Base-by-base conservation (phyloP, 2,329 filamentous ascomycete genomes). In the Talaromyces pinophilus region DNA sequence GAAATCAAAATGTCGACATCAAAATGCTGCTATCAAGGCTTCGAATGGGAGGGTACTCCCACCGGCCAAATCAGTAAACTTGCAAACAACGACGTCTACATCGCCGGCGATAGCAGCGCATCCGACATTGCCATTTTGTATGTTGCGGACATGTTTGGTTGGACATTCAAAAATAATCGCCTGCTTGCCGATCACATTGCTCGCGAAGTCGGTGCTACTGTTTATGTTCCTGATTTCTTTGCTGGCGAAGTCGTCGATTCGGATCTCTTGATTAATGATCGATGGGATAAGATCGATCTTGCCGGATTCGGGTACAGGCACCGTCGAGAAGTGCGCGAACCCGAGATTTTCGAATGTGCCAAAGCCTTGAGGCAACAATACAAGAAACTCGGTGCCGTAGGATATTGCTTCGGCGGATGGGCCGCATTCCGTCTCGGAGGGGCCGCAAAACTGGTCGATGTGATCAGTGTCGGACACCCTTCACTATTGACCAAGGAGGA, bases 371-470 rank as follows among this genome's bases (percentile, higher is more conserved):
- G 77, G 44, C 30, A 59, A 0, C 55, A 70, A 44, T 70, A 70
- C 7, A 68, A 70, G 5, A 78, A 74, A 42, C 67, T 84, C 11
- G 83, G 74, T 3, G 82, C 81, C 0, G 73, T 83, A 2, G 84
- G 83, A 1, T 85, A 78, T 69, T 85, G 84, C 73, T 85, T 79
- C 63, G 83, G 84, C 15, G 83, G 82, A 5, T 86, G 84, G 84
- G 84, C 81, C 0, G 76, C 75, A 3, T 81, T 84, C 65, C 79
- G 80, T 0, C 78, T 86, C 0, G 84, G 77, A 80, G 66, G 75
- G 73, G 13, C 54, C 1, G 30, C 42, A 2, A 71, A 72, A 1
- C 72, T 85, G 1, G 79, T 85, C 5, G 83, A 85, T 65, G 80
- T 76, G 69, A 76, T 85, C 44, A 75, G 77, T 1, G 74, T 75